Conservation (phyloP, 805 yeast species). For the Saturnispora halmiae region DNA sequence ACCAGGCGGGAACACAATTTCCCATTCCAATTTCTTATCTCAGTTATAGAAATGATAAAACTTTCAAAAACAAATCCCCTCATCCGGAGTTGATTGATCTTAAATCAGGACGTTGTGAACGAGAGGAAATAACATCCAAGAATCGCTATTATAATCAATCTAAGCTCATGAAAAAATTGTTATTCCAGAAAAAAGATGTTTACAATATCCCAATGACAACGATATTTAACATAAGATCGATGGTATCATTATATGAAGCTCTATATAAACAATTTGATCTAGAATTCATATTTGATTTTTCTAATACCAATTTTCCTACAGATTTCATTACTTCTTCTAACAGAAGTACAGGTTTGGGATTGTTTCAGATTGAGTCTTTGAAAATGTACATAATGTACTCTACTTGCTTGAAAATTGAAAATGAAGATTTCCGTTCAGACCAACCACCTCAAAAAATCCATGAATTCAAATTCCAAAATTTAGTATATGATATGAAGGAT, state of each 20-base stretch:
- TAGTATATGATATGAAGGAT: neutral
- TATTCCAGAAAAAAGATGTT: neutral
- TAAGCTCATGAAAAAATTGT: neutral
- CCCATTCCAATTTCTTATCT: neutral
- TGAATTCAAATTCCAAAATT: neutral
- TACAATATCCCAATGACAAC: neutral
- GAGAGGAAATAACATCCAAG: neutral
- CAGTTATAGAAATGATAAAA: neutral
- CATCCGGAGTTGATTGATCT: constrained; percentile 1
- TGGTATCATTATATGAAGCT: constrained; percentile 4
- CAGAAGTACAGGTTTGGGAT: constrained; percentile 1
- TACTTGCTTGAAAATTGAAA: neutral
- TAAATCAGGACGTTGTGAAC: neutral
- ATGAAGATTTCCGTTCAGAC: neutral
- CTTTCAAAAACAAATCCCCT: neutral
- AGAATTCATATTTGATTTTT: neutral
- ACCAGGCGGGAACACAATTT: constrained; percentile 2
- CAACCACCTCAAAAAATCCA: neutral
- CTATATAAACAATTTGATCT: constrained; percentile 1
- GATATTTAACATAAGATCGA: neutral
- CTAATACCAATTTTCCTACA: neutral
- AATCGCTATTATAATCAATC: no score
- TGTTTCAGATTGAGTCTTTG: constrained; percentile 2
- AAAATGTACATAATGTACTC: neutral
- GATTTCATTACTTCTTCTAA: neutral